These are phyloP conservation scores for Perkinsus chesapeaki DNA, from an alignment of 169 alveolate species.

Conservation along the genomic window DNA sequence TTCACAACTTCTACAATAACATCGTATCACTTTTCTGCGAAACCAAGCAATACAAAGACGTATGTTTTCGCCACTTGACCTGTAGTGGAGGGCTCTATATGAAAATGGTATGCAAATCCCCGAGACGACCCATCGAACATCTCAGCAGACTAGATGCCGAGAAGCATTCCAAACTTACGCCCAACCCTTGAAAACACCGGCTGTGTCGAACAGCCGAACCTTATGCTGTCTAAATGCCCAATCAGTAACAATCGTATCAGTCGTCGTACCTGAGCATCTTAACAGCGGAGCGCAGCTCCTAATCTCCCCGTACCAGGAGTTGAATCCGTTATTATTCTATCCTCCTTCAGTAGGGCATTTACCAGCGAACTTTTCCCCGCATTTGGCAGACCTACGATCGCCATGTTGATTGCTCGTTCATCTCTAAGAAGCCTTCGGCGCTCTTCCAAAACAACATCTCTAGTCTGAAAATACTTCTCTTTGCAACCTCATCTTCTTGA, in stretches of 20 bases:
- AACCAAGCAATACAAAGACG: too few relatives aligned
- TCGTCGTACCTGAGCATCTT: conserved; percentile 41
- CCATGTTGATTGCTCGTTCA: conserved; percentile 20
- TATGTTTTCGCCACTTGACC: too few relatives aligned
- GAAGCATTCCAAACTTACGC: too few relatives aligned
- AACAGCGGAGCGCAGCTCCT: background rate
- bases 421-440: background rate
- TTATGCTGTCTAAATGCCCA: conserved; percentile 52
- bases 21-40: too few relatives aligned
- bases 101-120: too few relatives aligned
- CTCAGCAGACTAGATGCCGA: too few relatives aligned
- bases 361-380: conserved; percentile 63
- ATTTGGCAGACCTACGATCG: conserved; percentile 52
- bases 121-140: too few relatives aligned
- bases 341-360: conserved; percentile 52
- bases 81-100: too few relatives aligned
- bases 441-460: background rate
- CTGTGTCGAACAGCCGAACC: conserved; percentile 60
- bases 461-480: background rate
- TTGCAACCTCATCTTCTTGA: too few relatives aligned
- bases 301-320: conserved; percentile 21
- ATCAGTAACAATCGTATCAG: conserved; percentile 46
- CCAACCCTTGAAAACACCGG: conserved; percentile 54
- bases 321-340: conserved; percentile 54
- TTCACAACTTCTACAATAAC: too few relatives aligned